Evolutionary conservation across 1,284 basidiomycete species (phyloP).

Genomic region (Sutorius eximius): DNA sequence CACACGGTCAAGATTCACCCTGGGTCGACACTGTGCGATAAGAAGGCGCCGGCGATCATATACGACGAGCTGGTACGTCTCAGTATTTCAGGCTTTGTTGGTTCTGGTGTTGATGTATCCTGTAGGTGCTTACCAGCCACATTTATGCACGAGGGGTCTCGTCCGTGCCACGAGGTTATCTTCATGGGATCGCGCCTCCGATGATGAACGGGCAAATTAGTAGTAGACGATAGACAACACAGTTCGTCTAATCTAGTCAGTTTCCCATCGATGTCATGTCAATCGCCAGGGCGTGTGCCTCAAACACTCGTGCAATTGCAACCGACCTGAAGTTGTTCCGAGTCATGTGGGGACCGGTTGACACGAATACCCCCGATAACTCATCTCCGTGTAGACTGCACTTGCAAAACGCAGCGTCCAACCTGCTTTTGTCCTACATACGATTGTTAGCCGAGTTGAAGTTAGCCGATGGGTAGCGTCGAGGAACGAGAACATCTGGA

Average conservation of each 20-base stretch:
- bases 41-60: constrained; percentile 81
- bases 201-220: constrained; percentile 7
- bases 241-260: constrained; percentile 14
- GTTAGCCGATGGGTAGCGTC: constrained; percentile 7
- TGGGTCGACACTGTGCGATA: constrained; percentile 74
- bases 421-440: background rate
- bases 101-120: background rate
- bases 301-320: background rate
- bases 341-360: background rate
- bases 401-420: background rate
- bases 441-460: background rate
- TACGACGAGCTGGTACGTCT: constrained; percentile 85
- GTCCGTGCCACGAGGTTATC: constrained; percentile 58
- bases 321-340: background rate
- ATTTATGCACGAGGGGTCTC: constrained; percentile 89
- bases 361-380: background rate
- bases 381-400: background rate
- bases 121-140: constrained; percentile 74
- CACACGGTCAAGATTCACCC: constrained; percentile 91
- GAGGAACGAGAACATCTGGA: constrained; percentile 1
- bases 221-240: constrained; percentile 19
- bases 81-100: background rate
- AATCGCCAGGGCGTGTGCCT: background rate
- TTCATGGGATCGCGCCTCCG: constrained; percentile 19
- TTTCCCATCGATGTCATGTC: background rate